Evolutionary conservation across 2,329 filamentous ascomycete genomes (phyloP).

Genomic region (Ophiostoma ulmi): DNA sequence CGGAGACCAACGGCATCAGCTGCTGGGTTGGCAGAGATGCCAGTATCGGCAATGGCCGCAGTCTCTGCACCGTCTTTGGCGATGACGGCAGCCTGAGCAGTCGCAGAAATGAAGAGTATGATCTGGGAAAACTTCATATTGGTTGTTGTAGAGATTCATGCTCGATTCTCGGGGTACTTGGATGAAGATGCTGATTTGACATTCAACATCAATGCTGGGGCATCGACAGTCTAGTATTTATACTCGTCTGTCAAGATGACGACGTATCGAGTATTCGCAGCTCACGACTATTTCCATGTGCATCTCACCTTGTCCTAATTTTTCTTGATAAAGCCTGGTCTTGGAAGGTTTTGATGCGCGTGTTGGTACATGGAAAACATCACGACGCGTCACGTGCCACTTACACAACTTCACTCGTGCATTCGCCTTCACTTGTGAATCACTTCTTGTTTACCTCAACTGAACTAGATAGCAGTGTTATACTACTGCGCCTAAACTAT

Average conservation of each 20-base stretch:
- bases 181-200: neutral
- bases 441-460: neutral
- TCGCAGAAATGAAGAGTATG: neutral
- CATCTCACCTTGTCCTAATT: no score
- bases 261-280: neutral
- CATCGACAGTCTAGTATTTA: neutral
- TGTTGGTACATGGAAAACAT: neutral
- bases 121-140: neutral
- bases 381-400: constrained; percentile 7
- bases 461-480: neutral
- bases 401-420: neutral
- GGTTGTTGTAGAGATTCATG: neutral
- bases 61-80: neutral
- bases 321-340: neutral
- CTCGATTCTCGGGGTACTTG: neutral
- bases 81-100: neutral
- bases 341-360: no score
- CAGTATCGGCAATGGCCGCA: neutral
- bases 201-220: neutral
- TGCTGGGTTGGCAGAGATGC: neutral
- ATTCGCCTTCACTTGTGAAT: neutral
- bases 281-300: no score
- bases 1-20: neutral
- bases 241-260: neutral
- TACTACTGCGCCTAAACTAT: no score